Base-by-base conservation (phyloP, 495 filamentous ascomycete species). In the Annulohypoxylon bovei region DNA sequence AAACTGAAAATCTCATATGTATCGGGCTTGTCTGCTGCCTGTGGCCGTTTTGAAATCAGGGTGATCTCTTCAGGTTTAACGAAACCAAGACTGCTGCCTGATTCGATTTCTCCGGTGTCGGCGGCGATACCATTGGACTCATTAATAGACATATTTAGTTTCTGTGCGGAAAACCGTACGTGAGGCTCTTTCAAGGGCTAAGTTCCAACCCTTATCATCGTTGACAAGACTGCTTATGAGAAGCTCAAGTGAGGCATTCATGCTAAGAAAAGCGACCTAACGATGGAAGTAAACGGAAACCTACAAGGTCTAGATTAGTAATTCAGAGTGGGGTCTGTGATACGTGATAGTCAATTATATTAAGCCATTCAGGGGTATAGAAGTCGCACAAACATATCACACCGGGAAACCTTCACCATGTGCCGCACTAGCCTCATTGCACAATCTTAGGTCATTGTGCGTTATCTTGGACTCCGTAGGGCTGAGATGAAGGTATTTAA, bases 1-100 rank as follows among this genome's bases (percentile, higher is more conserved):
- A 85, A 75, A 40, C 72, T 76, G 59, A 78, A 81, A 7, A 82
- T 71, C 35, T 77, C 35, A 47, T 80, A 80, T n/a, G 60, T 64
- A 20, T 56, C 47, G 7, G 33, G 37, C 1, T 32, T 55, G 1
- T 62, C 20, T n/a, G 12, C 18, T 18, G 4, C 30, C 14, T 18
- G 53, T 0, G 65, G 12, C 1, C 39, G 57, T 12, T 57, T 68
- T 2, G 72, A 59, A 22, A 83, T 72, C 11, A 78, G 67, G 18
- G 84, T 59, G 8, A 85, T 65, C 44, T 82, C 72, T 33, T 82
- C 77, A 37, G 68, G 58, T 16, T 77, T 78, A 47, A 68, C 6
- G n/a, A 58, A 54, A n/a, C 56, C 30, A 32, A 62, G 23, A 18
- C 16, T 6, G 40, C 25, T 56, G 47, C 47, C 35, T 55, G 23